Evolutionary conservation across 2,329 filamentous ascomycete genomes (phyloP).

Genomic region (Biscogniauxia sp.): DNA sequence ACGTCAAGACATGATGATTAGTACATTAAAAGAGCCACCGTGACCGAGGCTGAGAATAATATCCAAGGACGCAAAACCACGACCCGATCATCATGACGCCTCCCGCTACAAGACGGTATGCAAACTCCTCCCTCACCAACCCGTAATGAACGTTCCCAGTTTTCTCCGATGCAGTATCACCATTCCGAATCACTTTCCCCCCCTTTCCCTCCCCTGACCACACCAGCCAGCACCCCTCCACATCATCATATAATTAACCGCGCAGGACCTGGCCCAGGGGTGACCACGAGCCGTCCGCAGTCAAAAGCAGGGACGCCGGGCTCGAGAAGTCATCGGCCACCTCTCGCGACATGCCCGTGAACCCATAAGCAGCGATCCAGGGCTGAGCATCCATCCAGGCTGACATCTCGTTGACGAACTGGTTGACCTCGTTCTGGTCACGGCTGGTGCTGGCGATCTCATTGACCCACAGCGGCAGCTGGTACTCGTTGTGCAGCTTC

Average conservation of each 20-base stretch:
- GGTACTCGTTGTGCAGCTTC: constrained; percentile 34
- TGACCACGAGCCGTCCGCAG: constrained; percentile 36
- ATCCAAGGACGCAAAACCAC: neutral
- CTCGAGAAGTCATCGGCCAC: constrained; percentile 42
- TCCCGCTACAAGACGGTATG: neutral
- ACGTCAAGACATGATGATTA: neutral
- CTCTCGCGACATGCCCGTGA: constrained; percentile 41
- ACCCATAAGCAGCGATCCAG: constrained; percentile 41
- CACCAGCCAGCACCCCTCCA: neutral
- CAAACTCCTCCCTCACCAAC: neutral
- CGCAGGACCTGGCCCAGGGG: constrained; percentile 19
- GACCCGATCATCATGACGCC: neutral
- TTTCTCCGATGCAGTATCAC: neutral
- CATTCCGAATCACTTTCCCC: neutral
- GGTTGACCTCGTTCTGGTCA: constrained; percentile 33
- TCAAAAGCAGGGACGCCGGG: constrained; percentile 42
- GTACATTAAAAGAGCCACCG: neutral
- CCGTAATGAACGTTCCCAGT: neutral
- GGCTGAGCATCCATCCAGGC: constrained; percentile 41
- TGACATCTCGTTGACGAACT: constrained; percentile 37
- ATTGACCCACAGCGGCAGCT: constrained; percentile 31
- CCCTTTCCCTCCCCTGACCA: neutral
- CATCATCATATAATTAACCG: constrained; percentile 3
- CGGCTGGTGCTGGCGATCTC: constrained; percentile 42
- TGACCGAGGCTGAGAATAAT: neutral